phyloP scores from a whole-genome alignment of 805 yeast genomes.

The Wickerhamiella lipophila region DNA sequence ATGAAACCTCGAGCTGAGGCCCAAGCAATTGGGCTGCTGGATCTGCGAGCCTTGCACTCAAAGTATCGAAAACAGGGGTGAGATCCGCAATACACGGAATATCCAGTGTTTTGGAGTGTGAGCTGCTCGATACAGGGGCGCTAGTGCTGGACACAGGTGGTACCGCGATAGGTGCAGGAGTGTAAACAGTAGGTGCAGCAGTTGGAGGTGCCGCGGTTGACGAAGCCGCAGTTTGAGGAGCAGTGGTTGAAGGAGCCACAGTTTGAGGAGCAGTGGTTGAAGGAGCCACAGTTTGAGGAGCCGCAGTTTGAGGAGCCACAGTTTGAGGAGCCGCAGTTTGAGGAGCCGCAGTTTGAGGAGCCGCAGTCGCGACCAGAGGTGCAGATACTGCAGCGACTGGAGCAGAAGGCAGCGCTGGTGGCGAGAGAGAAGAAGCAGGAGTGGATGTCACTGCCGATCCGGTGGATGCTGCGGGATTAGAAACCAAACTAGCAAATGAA shows the following conservation, averaged over 20 bases:
- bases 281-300: neutral
- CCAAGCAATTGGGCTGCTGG: constrained; percentile 28
- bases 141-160: no score
- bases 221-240: neutral
- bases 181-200: neutral
- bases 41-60: neutral
- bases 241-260: neutral
- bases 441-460: constrained; percentile 19
- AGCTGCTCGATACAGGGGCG: neutral
- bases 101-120: neutral
- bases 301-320: neutral
- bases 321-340: neutral
- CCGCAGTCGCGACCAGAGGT: no score
- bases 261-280: constrained; percentile 1
- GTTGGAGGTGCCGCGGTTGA: neutral
- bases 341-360: neutral
- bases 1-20: constrained; percentile 58
- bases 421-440: constrained; percentile 17
- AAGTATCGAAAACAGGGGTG: constrained; percentile 32
- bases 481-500: constrained; percentile 2
- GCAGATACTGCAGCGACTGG: constrained; percentile 19
- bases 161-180: neutral
- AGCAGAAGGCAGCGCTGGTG: constrained; percentile 16
- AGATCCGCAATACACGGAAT: constrained; percentile 36
- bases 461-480: constrained; percentile 25